phyloP scores from a whole-genome alignment of 768 basidiomycete genomes.

The Suillus alpinus region DNA sequence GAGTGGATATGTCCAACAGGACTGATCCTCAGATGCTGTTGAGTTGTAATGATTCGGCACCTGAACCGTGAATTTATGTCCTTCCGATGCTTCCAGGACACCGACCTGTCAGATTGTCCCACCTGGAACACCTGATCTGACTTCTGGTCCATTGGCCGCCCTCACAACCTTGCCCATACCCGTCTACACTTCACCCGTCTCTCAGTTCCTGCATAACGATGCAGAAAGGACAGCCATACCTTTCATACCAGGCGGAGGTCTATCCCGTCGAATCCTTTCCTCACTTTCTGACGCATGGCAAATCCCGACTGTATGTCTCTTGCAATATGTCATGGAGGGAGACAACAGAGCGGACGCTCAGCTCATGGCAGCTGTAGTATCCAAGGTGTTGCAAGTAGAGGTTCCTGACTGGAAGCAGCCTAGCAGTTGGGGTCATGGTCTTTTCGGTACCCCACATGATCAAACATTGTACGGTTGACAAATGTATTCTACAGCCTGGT shows the following conservation, averaged over 20 bases:
- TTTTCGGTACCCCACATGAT: conserved; percentile 75
- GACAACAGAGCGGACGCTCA: conserved; percentile 76
- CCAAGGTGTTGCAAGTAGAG: conserved; percentile 45
- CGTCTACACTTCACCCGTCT: conserved; percentile 48
- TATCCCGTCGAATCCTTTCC: conserved; percentile 63
- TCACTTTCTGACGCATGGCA: conserved; percentile 50
- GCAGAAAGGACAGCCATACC: conserved; percentile 42
- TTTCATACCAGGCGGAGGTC: conserved; percentile 78
- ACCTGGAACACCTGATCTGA: conserved; percentile 41
- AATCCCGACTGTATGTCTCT: conserved; percentile 54
- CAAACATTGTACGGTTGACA: conserved; percentile 66
- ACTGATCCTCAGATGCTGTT: conserved; percentile 79
- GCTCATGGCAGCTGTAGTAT: conserved; percentile 52
- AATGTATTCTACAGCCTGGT: conserved; percentile 2
- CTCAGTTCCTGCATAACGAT: conserved; percentile 30
- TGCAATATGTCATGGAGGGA: conserved; percentile 80
- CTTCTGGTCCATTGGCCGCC: conserved; percentile 40
- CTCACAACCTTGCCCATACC: conserved; percentile 51
- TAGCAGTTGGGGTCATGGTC: conserved; percentile 53
- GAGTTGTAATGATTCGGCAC: conserved; percentile 19
- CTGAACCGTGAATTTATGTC: not conserved
- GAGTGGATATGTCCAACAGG: conserved; percentile 71
- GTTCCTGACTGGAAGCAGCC: conserved; percentile 57
- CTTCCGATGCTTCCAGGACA: conserved; percentile 39
- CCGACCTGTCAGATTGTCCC: conserved; percentile 62